These are phyloP conservation scores for Pichia nanzhaoensis DNA, from an alignment of 805 yeast species.

Conservation along the genomic window DNA sequence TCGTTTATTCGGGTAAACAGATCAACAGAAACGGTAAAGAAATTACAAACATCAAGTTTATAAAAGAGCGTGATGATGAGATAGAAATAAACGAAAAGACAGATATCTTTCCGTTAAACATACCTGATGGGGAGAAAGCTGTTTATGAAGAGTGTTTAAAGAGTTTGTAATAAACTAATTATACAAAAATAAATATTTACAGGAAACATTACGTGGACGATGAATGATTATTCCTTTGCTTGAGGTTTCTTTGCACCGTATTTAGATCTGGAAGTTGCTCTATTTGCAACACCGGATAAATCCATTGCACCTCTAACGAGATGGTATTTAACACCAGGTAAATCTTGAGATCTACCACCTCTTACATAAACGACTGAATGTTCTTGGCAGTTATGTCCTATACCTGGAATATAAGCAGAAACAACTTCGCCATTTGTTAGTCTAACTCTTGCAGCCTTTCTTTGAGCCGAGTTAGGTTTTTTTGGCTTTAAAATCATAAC, in stretches of 20 bases:
- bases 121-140: conserved; percentile 32
- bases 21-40: conserved; percentile 43
- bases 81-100: conserved; percentile 5
- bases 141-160: conserved; percentile 40
- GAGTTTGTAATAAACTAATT: conserved; percentile 3
- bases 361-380: conserved; percentile 93
- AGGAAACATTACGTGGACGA: not conserved
- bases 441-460: conserved; percentile 94
- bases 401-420: conserved; percentile 95
- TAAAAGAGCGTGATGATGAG: conserved; percentile 14
- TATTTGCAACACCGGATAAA: conserved; percentile 89
- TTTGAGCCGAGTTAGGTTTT: conserved; percentile 96
- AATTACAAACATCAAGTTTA: conserved; percentile 30
- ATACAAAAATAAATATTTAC: conserved; percentile 4
- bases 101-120: conserved; percentile 21
- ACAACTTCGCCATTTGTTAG: conserved; percentile 83
- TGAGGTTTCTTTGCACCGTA: conserved; percentile 89
- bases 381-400: conserved; percentile 97
- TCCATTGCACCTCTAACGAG: conserved; percentile 90
- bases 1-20: conserved; percentile 40
- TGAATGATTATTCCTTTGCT: conserved; percentile 28
- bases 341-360: conserved; percentile 98
- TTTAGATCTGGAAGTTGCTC: conserved; percentile 83
- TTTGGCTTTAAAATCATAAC: conserved; percentile 96
- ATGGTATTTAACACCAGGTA: conserved; percentile 97